Evolutionary conservation across 495 filamentous ascomycete genomes (phyloP), one percentile per base, ranked within the genome.

Genomic region (Apodospora peruviana): DNA sequence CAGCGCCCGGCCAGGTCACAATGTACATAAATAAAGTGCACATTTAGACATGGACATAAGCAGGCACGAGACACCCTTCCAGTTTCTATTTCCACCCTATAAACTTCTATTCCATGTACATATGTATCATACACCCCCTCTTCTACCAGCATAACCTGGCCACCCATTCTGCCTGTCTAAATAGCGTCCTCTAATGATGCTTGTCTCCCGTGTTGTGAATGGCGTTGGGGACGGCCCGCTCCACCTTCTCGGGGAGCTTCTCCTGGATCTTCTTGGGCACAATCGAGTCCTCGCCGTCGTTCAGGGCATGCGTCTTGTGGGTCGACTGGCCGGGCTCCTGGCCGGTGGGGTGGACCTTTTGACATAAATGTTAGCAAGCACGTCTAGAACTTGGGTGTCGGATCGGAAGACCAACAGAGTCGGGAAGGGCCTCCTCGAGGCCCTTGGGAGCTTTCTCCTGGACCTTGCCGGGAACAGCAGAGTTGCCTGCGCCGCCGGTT

Each of bases 221-320:
- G 14, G 40, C 40, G 18, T 42, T 42, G 40, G 40, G 40, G 18
- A 42, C 40, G 11, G 42, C 42, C 2, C 42, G 42, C 22, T 44
- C 42, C 20, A 44, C 42, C 2, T 17, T 44, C 42, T 44, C 42
- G 18, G 42, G 42, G 42, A 44, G 42, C 20, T 27, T 44, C 24
- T 44, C 42, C 42, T 44, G 42, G n/a, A 44, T 25, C 42, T 44
- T 44, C 42, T 44, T 44, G 21, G 42, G 42, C 42, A 44, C 42
- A 44, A 44, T 44, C 42, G 42, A 44, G 20, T 44, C 42, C 42
- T 44, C 9, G 42, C 42, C 42, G 17, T 44, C 17, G 42, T 32
- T 44, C 22, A 44, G 17, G 14, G 42, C 42, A 24, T 44, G 42
- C 2, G 22, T 44, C 42, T 44, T 44, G 42, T 27, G 20, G 21